Conservation (phyloP, 345 rosid species). For the Camelina sativa region DNA sequence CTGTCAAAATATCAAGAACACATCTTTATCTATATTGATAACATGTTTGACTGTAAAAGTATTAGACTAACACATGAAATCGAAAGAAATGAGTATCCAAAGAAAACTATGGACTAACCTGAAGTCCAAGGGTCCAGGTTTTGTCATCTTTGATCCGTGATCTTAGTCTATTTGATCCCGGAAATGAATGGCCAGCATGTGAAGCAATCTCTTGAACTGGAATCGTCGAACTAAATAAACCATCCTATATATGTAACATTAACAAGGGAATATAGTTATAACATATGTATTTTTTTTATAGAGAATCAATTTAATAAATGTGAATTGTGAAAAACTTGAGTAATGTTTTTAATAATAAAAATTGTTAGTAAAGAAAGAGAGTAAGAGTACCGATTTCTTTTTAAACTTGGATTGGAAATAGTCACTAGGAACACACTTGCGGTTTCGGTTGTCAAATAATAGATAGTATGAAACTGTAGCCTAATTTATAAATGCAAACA, state of each 20-base stretch:
- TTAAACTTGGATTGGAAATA: constrained; percentile 61
- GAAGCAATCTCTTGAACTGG: constrained; percentile 54
- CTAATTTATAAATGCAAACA: constrained; percentile 48
- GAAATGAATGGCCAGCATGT: constrained; percentile 46
- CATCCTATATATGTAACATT: constrained; percentile 48
- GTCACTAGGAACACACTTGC: constrained; percentile 50
- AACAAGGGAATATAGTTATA: background rate
- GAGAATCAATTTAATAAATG: too few relatives aligned
- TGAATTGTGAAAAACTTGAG: too few relatives aligned
- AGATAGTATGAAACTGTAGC: constrained; percentile 84
- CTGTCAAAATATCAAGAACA: constrained; percentile 45
- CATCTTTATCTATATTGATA: background rate
- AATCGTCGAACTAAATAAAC: constrained; percentile 54
- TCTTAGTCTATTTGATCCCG: background rate
- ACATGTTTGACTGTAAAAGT: background rate
- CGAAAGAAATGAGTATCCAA: background rate
- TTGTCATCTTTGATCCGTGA: background rate
- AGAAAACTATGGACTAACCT: constrained; percentile 52
- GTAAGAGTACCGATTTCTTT: constrained; percentile 54
- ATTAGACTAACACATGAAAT: background rate
- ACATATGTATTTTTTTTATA: background rate
- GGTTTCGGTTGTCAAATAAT: constrained; percentile 63
- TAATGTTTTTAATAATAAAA: too few relatives aligned
- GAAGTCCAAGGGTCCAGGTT: constrained; percentile 77
- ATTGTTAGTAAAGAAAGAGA: background rate